phyloP scores from a whole-genome alignment of 1,139 yeast genomes.

The Geotrichum klebahnii region DNA sequence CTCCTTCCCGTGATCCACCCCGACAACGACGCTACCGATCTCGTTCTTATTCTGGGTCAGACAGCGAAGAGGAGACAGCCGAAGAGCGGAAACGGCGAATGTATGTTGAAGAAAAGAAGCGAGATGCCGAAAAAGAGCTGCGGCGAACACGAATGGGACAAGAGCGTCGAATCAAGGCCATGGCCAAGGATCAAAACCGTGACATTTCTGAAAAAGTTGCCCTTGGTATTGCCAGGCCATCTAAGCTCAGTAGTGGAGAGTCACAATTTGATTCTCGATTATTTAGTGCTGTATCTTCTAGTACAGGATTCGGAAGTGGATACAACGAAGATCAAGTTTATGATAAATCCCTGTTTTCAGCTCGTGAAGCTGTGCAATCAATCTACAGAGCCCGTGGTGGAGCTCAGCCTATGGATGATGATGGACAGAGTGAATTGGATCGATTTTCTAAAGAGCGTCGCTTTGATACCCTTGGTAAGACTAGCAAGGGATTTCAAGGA shows the following conservation, averaged over 20 bases:
- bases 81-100: constrained; percentile 41
- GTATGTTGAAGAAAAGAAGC: constrained; percentile 45
- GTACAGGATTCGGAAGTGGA: constrained; percentile 36
- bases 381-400: constrained; percentile 43
- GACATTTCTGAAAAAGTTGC: constrained; percentile 55
- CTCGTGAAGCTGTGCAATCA: constrained; percentile 49
- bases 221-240: constrained; percentile 48
- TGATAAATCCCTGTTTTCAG: constrained; percentile 53
- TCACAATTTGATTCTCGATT: constrained; percentile 54
- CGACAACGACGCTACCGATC: constrained; percentile 2
- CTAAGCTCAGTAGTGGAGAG: constrained; percentile 36
- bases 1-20: background rate
- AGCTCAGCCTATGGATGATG: constrained; percentile 27
- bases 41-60: constrained; percentile 16
- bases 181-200: constrained; percentile 48
- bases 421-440: constrained; percentile 36
- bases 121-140: constrained; percentile 47
- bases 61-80: constrained; percentile 20
- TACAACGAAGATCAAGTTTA: constrained; percentile 51
- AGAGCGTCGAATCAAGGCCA: constrained; percentile 43
- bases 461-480: constrained; percentile 38
- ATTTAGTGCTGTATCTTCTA: constrained; percentile 45
- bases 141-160: constrained; percentile 46
- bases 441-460: constrained; percentile 38
- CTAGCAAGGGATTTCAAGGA: constrained; percentile 31